Conservation (phyloP, 768 basidiomycete genomes). For the Pulveroboletus sp. region DNA sequence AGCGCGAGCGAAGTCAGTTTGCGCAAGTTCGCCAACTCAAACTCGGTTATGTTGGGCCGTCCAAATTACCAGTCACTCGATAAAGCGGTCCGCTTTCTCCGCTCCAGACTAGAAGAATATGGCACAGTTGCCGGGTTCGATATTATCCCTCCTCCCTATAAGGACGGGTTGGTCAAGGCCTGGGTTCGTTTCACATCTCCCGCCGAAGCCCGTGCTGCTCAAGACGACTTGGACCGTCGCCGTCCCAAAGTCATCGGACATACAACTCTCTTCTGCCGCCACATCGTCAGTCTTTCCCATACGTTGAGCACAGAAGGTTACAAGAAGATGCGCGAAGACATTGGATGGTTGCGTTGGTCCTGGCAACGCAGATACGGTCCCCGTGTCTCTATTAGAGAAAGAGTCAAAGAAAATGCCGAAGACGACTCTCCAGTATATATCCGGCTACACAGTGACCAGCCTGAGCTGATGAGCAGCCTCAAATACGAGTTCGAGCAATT, state of each 20-base stretch:
- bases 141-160: conserved; percentile 47
- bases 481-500: conserved; percentile 61
- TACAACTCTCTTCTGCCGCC: conserved; percentile 45
- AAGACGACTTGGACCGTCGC: conserved; percentile 42
- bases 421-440: conserved; percentile 31
- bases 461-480: conserved; percentile 47
- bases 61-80: conserved; percentile 40
- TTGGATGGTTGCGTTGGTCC: conserved; percentile 39
- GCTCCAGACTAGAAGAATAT: conserved; percentile 32
- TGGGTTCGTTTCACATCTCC: conserved; percentile 55
- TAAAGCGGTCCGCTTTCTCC: conserved; percentile 36
- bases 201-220: conserved; percentile 48
- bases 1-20: conserved; percentile 39
- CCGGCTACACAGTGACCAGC: conserved; percentile 46
- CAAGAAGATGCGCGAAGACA: conserved; percentile 39
- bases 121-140: conserved; percentile 43
- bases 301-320: conserved; percentile 37
- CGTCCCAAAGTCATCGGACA: conserved; percentile 43
- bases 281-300: conserved; percentile 51
- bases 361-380: conserved; percentile 30
- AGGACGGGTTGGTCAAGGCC: conserved; percentile 42
- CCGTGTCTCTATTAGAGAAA: conserved; percentile 29
- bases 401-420: conserved; percentile 1
- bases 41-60: conserved; percentile 48
- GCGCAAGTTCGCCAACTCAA: conserved; percentile 41